Percentiles rank a stretch among this genome's conserved stretches.
Evolutionary conservation across 2,329 filamentous ascomycete species (phyloP).

Genomic region (Fusarium sarcochroum): DNA sequence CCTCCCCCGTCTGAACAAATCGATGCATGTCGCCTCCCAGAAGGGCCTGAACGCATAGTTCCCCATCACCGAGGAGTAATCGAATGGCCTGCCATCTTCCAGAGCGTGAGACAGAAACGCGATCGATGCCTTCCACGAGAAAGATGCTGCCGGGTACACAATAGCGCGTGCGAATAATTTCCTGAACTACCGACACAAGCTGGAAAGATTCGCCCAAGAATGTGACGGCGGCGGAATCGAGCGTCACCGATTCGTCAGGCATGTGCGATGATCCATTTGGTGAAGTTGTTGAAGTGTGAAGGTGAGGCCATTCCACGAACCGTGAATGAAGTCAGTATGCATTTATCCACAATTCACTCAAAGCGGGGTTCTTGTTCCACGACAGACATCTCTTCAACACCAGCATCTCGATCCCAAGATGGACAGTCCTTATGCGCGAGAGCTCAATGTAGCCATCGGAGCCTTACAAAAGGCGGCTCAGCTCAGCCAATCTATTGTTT

Average conservation of each 20-base stretch:
- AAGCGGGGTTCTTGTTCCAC: conserved; percentile 39
- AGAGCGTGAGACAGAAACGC: conserved; percentile 52
- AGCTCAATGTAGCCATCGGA: conserved; percentile 60
- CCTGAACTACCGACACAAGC: conserved; percentile 59
- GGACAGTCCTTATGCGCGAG: conserved; percentile 59
- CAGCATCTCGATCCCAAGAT: conserved; percentile 46
- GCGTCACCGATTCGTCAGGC: conserved; percentile 35
- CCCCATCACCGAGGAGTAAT: conserved; percentile 66
- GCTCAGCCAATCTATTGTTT: conserved; percentile 65
- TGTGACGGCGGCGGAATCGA: conserved; percentile 50
- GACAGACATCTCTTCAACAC: conserved; percentile 17
- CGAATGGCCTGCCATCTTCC: conserved; percentile 61
- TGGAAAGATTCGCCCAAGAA: conserved; percentile 46
- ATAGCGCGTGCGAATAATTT: conserved; percentile 64
- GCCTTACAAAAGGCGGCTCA: conserved; percentile 62
- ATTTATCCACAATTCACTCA: conserved; percentile 46
- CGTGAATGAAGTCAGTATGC: conserved; percentile 42
- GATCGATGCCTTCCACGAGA: conserved; percentile 63
- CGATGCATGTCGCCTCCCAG: conserved; percentile 62
- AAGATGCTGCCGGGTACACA: conserved; percentile 65
- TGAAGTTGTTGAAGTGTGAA: conserved; percentile 5
- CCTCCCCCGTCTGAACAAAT: conserved; percentile 61
- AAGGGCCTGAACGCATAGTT: conserved; percentile 68
- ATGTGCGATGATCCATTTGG: conserved; percentile 42
- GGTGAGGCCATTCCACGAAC: background rate